These are phyloP conservation scores for Saccharomyces pastorianus DNA, from an alignment of 1,139 yeast genomes.

Conservation along the genomic window DNA sequence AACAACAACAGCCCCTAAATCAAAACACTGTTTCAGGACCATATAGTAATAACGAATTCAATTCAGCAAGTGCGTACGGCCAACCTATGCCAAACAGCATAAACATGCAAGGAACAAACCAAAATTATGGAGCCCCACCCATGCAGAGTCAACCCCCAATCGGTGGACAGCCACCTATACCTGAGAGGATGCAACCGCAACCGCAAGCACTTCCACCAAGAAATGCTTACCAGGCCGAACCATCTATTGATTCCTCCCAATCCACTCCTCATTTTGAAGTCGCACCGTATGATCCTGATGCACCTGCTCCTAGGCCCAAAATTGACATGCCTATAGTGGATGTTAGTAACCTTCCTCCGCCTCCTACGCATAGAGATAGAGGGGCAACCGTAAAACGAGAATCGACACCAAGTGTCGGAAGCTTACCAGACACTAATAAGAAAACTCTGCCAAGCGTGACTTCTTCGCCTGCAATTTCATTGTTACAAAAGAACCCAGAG, in stretches of 20 bases:
- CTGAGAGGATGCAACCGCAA: neutral
- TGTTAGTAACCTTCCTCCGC: conserved; percentile 21
- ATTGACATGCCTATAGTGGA: conserved; percentile 13
- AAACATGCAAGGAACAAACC: neutral
- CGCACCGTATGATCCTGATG: conserved; percentile 20
- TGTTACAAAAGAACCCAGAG: conserved; percentile 4
- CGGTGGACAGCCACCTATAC: neutral
- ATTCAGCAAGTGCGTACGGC: neutral
- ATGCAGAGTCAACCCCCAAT: neutral
- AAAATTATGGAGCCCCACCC: neutral
- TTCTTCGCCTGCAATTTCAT: conserved; percentile 6
- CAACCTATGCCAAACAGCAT: neutral
- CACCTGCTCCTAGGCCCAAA: conserved; percentile 11
- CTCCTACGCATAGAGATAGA: conserved; percentile 26
- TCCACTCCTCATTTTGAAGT: conserved; percentile 11
- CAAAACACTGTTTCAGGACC: conserved; percentile 1
- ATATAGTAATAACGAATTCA: neutral
- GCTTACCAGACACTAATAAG: neutral
- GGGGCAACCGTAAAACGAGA: conserved; percentile 1
- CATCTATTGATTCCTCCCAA: neutral
- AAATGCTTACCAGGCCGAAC: neutral
- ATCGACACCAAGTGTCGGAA: neutral
- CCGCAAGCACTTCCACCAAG: neutral
- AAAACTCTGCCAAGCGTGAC: neutral
- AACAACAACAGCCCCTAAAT: conserved; percentile 3